Percentiles rank a stretch among this genome's conserved stretches.
Conservation (phyloP, 2,329 filamentous ascomycete genomes). For the Diaporthe helianthi region DNA sequence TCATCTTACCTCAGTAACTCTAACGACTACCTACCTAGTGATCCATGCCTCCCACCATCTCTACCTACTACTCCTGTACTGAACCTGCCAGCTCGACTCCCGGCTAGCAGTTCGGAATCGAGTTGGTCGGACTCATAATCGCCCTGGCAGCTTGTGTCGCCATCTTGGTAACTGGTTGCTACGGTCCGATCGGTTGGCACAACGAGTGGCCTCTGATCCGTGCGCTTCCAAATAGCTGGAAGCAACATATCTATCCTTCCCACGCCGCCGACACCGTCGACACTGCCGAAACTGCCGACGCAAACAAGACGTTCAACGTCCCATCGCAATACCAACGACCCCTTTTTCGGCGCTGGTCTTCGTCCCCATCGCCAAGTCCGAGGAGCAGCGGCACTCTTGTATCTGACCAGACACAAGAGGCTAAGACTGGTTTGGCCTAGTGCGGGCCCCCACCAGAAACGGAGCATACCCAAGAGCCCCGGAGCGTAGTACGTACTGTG, state of each 20-base stretch:
- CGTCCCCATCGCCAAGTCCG: background rate
- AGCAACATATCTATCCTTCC: background rate
- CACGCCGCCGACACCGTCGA: too few relatives aligned
- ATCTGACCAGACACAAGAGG: background rate
- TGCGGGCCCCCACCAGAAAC: background rate
- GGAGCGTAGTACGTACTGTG: too few relatives aligned
- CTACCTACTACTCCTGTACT: background rate
- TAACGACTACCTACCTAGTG: background rate
- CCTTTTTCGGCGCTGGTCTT: background rate
- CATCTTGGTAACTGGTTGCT: background rate
- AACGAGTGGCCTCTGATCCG: slow-evolving; percentile 10
- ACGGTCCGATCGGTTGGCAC: background rate
- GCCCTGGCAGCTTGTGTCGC: background rate
- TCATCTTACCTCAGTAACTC: background rate
- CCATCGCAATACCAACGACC: background rate
- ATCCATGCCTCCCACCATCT: background rate
- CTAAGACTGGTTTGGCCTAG: background rate
- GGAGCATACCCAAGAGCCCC: background rate
- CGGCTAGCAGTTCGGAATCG: background rate
- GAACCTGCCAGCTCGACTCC: background rate
- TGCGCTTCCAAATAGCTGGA: background rate
- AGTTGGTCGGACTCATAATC: background rate
- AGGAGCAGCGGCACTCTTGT: background rate
- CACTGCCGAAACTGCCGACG: background rate
- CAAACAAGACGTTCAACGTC: background rate